A percentile compares a stretch with the other conserved stretches of the same genome.
Conservation (phyloP, 495 filamentous ascomycete genomes). For the Letharia columbiana region DNA sequence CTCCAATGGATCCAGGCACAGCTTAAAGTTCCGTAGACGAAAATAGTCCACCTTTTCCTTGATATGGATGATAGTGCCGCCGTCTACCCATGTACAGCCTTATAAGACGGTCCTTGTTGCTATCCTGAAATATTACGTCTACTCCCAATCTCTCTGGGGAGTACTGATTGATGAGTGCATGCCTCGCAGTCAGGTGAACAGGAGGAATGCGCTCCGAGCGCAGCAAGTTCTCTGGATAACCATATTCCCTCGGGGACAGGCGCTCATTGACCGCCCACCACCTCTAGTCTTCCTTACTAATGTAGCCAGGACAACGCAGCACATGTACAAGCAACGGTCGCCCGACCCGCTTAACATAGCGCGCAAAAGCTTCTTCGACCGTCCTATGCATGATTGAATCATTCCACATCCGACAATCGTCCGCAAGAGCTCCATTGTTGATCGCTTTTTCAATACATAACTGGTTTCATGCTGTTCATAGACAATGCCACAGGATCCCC, state of each 20-base stretch:
- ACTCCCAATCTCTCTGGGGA: slow-evolving; percentile 1
- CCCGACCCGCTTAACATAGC: background rate
- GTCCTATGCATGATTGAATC: slow-evolving; percentile 5
- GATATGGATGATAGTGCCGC: slow-evolving; percentile 9
- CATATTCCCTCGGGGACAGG: background rate
- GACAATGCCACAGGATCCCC: slow-evolving; percentile 1
- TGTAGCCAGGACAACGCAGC: slow-evolving; percentile 8
- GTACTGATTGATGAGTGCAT: slow-evolving; percentile 9
- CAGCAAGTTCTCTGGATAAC: background rate
- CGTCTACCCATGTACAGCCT: slow-evolving; percentile 38
- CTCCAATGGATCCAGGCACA: slow-evolving; percentile 41
- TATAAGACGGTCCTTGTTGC: slow-evolving; percentile 35
- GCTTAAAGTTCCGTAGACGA: slow-evolving; percentile 36
- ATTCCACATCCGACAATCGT: slow-evolving; percentile 3
- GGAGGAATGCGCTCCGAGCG: slow-evolving; percentile 11
- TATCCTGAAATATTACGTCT: slow-evolving; percentile 4
- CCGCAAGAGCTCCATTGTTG: slow-evolving; percentile 1
- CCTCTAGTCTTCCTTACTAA: background rate
- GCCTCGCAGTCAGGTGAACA: slow-evolving; percentile 1
- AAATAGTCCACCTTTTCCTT: slow-evolving; percentile 22
- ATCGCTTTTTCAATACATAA: slow-evolving; percentile 14
- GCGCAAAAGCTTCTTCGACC: slow-evolving; percentile 2
- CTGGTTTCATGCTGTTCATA: slow-evolving; percentile 7
- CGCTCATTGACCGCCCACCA: slow-evolving; percentile 3
- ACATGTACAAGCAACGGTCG: background rate